Base-by-base conservation (phyloP, 2,329 filamentous ascomycete species). In the Nothophoma quercina region DNA sequence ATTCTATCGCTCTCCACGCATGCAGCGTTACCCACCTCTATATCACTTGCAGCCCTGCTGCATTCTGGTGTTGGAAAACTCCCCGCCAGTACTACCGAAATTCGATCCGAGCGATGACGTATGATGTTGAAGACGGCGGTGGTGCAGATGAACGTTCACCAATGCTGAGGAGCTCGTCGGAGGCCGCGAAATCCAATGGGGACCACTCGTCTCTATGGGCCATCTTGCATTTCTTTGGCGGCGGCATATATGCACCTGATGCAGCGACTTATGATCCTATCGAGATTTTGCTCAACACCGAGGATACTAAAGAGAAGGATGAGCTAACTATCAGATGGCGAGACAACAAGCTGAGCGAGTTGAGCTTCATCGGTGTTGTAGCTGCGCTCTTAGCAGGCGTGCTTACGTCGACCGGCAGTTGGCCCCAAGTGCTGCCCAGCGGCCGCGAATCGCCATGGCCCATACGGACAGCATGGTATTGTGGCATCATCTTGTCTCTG, bases 401-500 rank as follows among this genome's bases (percentile, higher is more conserved):
- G 29, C 63, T 78, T 12, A 78, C 75, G 1, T 77, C 75, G 6
- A 79, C 77, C 1, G 76, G 77, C 9, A 72, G 70, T 35, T 79
- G 77, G 77, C 77, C 77, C 9, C 69, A 70, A 40, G 70, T 79
- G 18, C 63, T 78, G 7, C 64, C 66, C 9, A 74, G 74, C 36
- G 75, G 68, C 5, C 40, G 62, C n/a, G 26, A 60, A 29, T 70
- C 73, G 12, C 76, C 77, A 2, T 79, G 77, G 77, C 56, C 67
- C 4, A 71, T 78, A 4, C 69, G 75, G 9, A 73, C 76, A 9
- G 71, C 70, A 16, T 78, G 75, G 75, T 78, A 73, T 58, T 72
- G 70, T 41, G 77, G 76, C 10, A 77, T 78, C 29, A 70, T 83
- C 9, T 77, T 84, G 21, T 73, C 81, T 1, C 71, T 84, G 3